phyloP scores from a whole-genome alignment of 371 early-diverging fungal genomes.

The Nosema muscidifuracis region DNA sequence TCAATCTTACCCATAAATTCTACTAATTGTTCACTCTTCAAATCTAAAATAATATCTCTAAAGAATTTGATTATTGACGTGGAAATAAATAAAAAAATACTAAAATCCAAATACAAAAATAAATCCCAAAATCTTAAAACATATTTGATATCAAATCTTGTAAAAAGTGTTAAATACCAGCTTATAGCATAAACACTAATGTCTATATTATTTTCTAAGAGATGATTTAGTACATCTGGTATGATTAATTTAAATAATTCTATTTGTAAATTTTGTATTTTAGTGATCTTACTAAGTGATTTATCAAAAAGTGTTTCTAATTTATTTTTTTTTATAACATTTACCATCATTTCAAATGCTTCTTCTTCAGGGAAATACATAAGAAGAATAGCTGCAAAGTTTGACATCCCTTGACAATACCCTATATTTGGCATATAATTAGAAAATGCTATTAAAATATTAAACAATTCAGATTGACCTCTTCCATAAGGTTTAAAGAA shows the following conservation, averaged over 20 bases:
- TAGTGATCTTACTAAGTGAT: constrained; percentile 49
- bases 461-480: constrained; percentile 56
- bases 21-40: constrained; percentile 39
- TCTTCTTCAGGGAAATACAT: constrained; percentile 61
- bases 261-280: constrained; percentile 56
- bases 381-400: constrained; percentile 58
- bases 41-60: constrained; percentile 21
- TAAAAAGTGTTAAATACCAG: constrained; percentile 65
- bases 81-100: constrained; percentile 55
- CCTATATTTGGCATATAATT: constrained; percentile 58
- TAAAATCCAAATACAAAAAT: constrained; percentile 59
- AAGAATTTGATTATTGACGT: constrained; percentile 53
- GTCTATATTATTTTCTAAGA: constrained; percentile 38
- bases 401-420: constrained; percentile 65
- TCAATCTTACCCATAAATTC: constrained; percentile 47
- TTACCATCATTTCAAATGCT: constrained; percentile 54
- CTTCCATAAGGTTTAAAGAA: constrained; percentile 51
- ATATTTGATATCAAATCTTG: constrained; percentile 56
- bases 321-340: constrained; percentile 51
- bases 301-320: constrained; percentile 61
- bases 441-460: constrained; percentile 62
- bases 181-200: constrained; percentile 50
- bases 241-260: constrained; percentile 47
- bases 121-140: constrained; percentile 60
- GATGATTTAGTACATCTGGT: constrained; percentile 53